A percentile compares a stretch with the other conserved stretches of the same genome.
phyloP scores from a whole-genome alignment of 202 grass and related monocot genomes.

The Elaeis oleifera region DNA sequence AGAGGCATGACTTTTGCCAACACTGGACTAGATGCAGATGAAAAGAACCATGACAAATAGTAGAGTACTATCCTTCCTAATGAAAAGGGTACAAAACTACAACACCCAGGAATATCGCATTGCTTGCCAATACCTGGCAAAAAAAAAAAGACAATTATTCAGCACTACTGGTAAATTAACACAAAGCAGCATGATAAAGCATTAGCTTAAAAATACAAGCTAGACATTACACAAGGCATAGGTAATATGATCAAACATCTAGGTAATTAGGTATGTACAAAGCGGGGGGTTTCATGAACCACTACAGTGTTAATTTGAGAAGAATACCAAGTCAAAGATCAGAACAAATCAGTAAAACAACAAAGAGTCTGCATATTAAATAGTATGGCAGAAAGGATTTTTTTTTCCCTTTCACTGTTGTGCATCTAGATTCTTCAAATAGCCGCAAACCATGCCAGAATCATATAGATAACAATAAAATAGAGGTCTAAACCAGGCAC shows the following conservation, averaged over 20 bases:
- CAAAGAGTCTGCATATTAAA: too few relatives aligned
- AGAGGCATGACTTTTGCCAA: conserved; percentile 66
- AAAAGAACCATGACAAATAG: conserved; percentile 95
- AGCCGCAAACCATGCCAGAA: too few relatives aligned
- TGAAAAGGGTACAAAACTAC: conserved; percentile 92
- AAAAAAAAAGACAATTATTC: conserved; percentile 7
- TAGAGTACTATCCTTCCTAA: conserved; percentile 82
- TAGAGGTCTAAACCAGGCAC: background rate
- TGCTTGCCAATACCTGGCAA: conserved; percentile 88
- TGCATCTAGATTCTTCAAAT: too few relatives aligned
- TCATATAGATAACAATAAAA: background rate
- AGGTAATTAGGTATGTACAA: too few relatives aligned
- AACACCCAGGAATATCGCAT: conserved; percentile 94
- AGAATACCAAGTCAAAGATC: too few relatives aligned
- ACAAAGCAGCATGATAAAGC: background rate
- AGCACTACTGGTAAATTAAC: background rate
- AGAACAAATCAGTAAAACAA: too few relatives aligned
- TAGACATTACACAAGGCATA: too few relatives aligned
- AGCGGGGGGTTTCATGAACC: too few relatives aligned
- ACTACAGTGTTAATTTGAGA: too few relatives aligned
- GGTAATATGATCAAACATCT: too few relatives aligned
- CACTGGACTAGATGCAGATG: conserved; percentile 80
- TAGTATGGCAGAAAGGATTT: too few relatives aligned
- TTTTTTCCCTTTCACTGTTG: too few relatives aligned
- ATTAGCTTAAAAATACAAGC: background rate